Evolutionary conservation across 2,329 filamentous ascomycete genomes (phyloP).

Genomic region (Colletotrichum brevisporum): DNA sequence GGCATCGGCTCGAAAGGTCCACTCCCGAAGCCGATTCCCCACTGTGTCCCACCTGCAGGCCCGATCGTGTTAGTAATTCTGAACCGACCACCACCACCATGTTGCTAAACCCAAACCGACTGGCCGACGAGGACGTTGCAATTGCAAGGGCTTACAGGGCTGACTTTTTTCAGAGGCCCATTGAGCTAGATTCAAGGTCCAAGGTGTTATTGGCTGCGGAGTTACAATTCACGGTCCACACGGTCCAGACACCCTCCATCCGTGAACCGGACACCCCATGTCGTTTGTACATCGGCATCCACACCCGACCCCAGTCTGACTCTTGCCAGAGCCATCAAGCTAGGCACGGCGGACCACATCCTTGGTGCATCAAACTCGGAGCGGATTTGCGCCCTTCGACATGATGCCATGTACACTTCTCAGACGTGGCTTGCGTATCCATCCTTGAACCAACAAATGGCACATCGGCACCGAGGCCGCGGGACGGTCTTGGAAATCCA

Average conservation of each 20-base stretch:
- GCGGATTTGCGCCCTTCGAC: conserved; percentile 30
- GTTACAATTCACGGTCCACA: background rate
- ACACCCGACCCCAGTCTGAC: conserved; percentile 29
- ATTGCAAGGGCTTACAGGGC: conserved; percentile 16
- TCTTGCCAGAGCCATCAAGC: background rate
- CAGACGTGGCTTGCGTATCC: conserved; percentile 3
- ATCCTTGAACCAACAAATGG: conserved; percentile 5
- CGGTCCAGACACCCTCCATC: too few relatives aligned
- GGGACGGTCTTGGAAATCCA: background rate
- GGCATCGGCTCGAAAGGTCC: conserved; percentile 23
- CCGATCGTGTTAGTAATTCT: conserved; percentile 14
- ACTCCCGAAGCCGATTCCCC: conserved; percentile 14
- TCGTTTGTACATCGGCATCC: conserved; percentile 12
- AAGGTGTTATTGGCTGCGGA: conserved; percentile 6
- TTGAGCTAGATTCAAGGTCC: background rate
- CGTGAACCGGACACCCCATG: conserved; percentile 1
- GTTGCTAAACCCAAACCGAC: conserved; percentile 14
- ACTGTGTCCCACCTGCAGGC: background rate
- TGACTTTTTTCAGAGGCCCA: background rate
- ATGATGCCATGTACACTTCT: conserved; percentile 31
- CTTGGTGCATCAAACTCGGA: background rate
- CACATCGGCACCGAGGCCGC: conserved; percentile 15
- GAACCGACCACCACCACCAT: conserved; percentile 5
- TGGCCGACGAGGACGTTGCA: conserved; percentile 15
- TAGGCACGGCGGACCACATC: conserved; percentile 14